These are phyloP conservation scores for Nicotiana benthamiana DNA, from an alignment of 257 asterid genomes.

Conservation along the genomic window DNA sequence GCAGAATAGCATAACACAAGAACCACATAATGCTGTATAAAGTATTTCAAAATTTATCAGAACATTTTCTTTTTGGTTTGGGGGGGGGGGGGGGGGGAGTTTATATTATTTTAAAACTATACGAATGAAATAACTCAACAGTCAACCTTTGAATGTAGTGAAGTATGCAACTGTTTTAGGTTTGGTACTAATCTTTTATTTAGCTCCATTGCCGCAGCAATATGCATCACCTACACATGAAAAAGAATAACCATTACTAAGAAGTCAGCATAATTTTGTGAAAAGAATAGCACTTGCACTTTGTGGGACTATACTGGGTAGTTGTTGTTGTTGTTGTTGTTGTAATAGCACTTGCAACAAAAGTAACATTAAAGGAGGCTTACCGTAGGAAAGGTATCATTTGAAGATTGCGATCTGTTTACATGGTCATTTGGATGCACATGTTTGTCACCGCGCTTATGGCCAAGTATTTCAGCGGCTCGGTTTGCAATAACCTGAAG, in stretches of 20 bases:
- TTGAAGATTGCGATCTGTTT: slow-evolving; percentile 91
- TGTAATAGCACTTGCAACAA: slow-evolving; percentile 8
- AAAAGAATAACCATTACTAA: slow-evolving; percentile 1
- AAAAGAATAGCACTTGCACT: slow-evolving; percentile 8
- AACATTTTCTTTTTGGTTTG: neutral
- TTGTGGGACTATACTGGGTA: no score
- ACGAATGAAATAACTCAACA: neutral
- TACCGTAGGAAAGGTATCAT: slow-evolving; percentile 97
- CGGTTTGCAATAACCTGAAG: slow-evolving; percentile 94
- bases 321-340: no score
- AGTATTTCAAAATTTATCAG: neutral
- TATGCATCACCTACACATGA: slow-evolving; percentile 82
- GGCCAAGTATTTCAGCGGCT: slow-evolving; percentile 96
- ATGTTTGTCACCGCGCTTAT: slow-evolving; percentile 75
- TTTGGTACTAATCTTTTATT: slow-evolving; percentile 76
- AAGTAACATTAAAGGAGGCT: slow-evolving; percentile 23
- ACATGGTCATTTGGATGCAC: slow-evolving; percentile 99
- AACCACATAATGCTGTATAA: neutral
- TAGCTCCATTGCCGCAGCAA: slow-evolving; percentile 90
- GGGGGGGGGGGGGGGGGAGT: no score
- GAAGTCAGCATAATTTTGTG: neutral
- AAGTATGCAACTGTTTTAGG: slow-evolving; percentile 73
- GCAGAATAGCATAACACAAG: neutral
- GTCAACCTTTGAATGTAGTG: slow-evolving; percentile 71
- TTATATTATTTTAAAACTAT: neutral